phyloP scores from a whole-genome alignment of 2,329 filamentous ascomycete genomes.

The Fusarium sp. region DNA sequence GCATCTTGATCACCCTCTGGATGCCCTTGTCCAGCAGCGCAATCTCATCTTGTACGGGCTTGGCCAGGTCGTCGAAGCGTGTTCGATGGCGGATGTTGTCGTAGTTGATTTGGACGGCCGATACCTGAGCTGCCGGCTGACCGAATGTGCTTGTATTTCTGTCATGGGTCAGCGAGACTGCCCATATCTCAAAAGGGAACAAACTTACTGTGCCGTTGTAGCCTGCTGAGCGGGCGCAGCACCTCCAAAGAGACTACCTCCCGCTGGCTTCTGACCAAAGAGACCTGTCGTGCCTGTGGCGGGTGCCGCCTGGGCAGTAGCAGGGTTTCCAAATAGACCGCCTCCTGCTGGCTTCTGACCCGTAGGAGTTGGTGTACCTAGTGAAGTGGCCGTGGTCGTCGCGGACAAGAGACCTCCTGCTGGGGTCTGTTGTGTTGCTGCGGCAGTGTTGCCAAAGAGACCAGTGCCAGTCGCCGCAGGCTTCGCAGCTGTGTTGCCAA shows the following conservation, averaged over 20 bases:
- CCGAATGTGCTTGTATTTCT: conserved; percentile 48
- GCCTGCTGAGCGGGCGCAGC: conserved; percentile 23
- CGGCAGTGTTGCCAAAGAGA: not conserved
- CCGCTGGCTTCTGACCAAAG: conserved; percentile 28
- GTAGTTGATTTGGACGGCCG: conserved; percentile 82
- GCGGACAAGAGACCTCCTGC: not conserved
- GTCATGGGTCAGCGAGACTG: conserved; percentile 27
- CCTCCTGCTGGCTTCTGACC: conserved; percentile 9
- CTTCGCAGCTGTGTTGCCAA: not conserved
- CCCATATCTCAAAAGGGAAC: not conserved
- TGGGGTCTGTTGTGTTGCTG: not conserved
- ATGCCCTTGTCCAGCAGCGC: conserved; percentile 84
- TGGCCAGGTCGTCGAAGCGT: conserved; percentile 89
- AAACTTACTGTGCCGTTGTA: conserved; percentile 10
- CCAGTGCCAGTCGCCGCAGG: not conserved
- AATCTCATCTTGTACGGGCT: conserved; percentile 83
- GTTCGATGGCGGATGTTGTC: conserved; percentile 86
- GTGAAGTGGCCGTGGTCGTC: not conserved
- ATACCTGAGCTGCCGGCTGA: conserved; percentile 64
- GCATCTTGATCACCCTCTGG: conserved; percentile 80
- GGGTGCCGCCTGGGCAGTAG: conserved; percentile 37
- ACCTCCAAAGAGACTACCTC: conserved; percentile 40
- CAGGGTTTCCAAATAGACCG: conserved; percentile 49
- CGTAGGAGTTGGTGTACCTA: not conserved
- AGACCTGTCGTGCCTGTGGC: conserved; percentile 13